A percentile compares a stretch with the other conserved stretches of the same genome.
phyloP scores from a whole-genome alignment of 129 eudicot species.

The Flaveria trinervia region DNA sequence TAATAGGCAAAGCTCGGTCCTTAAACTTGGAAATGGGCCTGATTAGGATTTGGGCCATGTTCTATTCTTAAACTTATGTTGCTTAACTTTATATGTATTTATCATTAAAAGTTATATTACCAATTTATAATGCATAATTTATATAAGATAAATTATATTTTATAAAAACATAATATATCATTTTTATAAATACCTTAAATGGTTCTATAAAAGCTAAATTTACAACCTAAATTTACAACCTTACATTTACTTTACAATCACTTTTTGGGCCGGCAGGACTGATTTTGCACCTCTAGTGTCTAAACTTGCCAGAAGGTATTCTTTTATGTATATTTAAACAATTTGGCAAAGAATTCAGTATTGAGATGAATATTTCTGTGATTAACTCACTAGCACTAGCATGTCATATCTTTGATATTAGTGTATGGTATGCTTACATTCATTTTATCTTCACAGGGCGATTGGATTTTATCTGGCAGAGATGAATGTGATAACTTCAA shows the following conservation, averaged over 20 bases:
- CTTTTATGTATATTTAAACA: not conserved
- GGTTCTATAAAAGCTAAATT: not conserved
- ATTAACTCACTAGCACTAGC: not conserved
- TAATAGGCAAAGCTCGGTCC: not conserved
- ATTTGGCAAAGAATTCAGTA: not conserved
- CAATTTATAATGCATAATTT: not conserved
- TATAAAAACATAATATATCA: not conserved
- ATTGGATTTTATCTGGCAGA: slow-evolving; percentile 79
- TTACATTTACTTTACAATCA: not conserved
- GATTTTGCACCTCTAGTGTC: not conserved
- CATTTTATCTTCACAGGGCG: slow-evolving; percentile 64
- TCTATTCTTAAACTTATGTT: not conserved
- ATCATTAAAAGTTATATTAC: not conserved
- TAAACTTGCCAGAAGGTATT: not conserved
- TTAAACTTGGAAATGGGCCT: not conserved
- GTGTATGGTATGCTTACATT: slow-evolving; percentile 3
- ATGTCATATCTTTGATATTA: not conserved
- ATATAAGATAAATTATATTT: not conserved
- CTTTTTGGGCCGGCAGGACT: slow-evolving; percentile 5
- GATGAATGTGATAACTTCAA: slow-evolving; percentile 48
- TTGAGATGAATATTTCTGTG: not conserved
- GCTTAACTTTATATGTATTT: not conserved
- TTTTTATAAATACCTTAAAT: not conserved
- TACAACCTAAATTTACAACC: not conserved
- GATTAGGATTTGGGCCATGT: not conserved